Base-by-base conservation (phyloP, 2,329 filamentous ascomycete genomes). In the Verticillium zaregamsianum region DNA sequence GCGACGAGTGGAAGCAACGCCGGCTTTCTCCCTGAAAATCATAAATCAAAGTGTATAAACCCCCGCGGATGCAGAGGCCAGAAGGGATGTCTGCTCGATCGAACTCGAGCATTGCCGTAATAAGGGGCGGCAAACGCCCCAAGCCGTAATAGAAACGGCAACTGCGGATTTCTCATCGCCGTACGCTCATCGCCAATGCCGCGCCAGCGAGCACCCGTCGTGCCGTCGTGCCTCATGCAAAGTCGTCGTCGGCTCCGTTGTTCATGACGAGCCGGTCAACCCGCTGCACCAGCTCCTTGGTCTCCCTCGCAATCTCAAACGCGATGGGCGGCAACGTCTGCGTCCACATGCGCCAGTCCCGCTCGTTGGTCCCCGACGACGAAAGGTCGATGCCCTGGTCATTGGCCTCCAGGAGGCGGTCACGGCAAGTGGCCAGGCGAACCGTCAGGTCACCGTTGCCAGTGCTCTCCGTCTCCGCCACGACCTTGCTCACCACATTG, bases 291-390 rank as follows among this genome's bases (percentile, higher is more conserved):
- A 92, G 77, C 72, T 91, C 91, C 79, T 94, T 95, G 59, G 90
- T 90, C 75, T 93, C 90, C 63, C 90, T 83, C 7, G 90, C 92
- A 71, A 94, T 90, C 75, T 92, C 90, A 74, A 96, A 96, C n/a
- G 91, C 91, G 67, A 95, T 87, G 2, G 91, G 91, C 12, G 91
- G 91, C 58, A 96, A 77, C 32, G 86, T 88, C 72, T 90, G 87
- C 60, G 84, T 89, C 80, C 89, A 89, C 70, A 82, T 80, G 65
- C 80, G 81, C 85, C 85, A 87, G 65, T 85, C 81, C 63, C 80
- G 77, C 60, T 82, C 80, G 52, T 80, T 80, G 56, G 84, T 77
- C 49, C 80, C 79, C 3, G 81, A 75, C 39, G 74, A 80, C 8
- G 81, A 83, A 31, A 90, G 82, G 9, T 85, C 82, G 66, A 84